Conservation (phyloP, 116 monocot species). For the Iris pallida region DNA sequence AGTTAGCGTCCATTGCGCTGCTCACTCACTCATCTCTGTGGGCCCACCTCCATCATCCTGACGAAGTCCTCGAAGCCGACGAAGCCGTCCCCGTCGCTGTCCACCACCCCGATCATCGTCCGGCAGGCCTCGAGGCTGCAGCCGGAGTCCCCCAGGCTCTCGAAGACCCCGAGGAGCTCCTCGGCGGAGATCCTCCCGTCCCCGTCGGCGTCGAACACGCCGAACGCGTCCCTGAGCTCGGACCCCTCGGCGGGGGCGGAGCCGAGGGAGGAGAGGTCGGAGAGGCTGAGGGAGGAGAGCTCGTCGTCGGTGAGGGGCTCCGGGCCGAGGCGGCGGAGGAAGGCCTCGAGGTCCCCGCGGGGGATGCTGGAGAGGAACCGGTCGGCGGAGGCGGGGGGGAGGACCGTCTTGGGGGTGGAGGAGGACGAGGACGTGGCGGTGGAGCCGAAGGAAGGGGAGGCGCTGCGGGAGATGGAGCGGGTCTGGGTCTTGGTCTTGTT, state of each 20-base stretch:
- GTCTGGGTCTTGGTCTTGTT: too few species aligned
- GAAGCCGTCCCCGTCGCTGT: slow-evolving; percentile 30
- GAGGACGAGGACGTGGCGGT: too few species aligned
- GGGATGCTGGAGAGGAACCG: background rate
- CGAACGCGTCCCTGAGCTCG: slow-evolving; percentile 22
- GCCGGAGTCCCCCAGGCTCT: slow-evolving; percentile 9
- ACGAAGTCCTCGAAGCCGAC: slow-evolving; percentile 35
- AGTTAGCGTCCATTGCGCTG: too few species aligned
- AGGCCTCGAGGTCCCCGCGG: slow-evolving; percentile 35
- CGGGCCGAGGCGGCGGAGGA: slow-evolving; percentile 41
- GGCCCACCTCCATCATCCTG: slow-evolving; percentile 18
- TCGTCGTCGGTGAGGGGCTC: slow-evolving; percentile 37
- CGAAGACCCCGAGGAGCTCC: slow-evolving; percentile 19
- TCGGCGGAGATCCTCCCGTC: slow-evolving; percentile 35
- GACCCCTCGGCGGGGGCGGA: background rate
- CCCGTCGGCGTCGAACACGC: slow-evolving; percentile 26
- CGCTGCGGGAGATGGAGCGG: too few species aligned
- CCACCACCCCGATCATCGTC: slow-evolving; percentile 24
- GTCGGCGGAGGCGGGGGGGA: too few species aligned
- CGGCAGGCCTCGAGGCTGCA: slow-evolving; percentile 21
- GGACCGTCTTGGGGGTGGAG: too few species aligned
- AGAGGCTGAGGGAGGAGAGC: slow-evolving; percentile 31
- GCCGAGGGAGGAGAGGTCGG: slow-evolving; percentile 26
- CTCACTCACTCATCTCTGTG: too few species aligned
- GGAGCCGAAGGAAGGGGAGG: too few species aligned